Conservation (phyloP, 1,284 basidiomycete genomes). For the Ceratobasidium sp. region DNA sequence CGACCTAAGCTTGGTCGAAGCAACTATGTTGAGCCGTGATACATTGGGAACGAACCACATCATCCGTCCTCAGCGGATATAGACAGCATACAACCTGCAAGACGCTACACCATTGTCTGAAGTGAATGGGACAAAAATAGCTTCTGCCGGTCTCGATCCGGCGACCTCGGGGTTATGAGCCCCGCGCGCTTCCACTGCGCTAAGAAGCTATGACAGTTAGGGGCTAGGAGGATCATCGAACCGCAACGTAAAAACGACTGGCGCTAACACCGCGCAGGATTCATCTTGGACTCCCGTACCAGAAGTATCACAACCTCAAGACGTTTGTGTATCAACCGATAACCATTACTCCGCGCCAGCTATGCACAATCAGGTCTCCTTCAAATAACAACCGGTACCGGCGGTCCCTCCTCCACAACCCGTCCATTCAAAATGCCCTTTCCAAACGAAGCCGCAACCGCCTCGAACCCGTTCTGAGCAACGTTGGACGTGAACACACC, state of each 20-base stretch:
- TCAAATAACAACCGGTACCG: constrained; percentile 22
- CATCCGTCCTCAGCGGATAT: too few species aligned
- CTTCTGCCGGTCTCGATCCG: constrained; percentile 38
- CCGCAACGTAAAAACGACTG: too few species aligned
- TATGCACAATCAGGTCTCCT: too few species aligned
- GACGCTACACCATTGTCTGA: too few species aligned
- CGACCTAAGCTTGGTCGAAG: neutral
- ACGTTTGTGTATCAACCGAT: neutral
- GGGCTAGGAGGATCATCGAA: neutral
- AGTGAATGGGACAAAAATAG: constrained; percentile 3
- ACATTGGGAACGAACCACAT: too few species aligned
- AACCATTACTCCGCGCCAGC: neutral
- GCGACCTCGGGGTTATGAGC: constrained; percentile 39
- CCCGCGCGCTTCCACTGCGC: constrained; percentile 37
- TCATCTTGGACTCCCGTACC: too few species aligned
- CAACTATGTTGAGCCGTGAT: neutral
- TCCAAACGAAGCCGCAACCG: constrained; percentile 84
- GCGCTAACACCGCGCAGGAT: too few species aligned
- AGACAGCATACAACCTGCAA: too few species aligned
- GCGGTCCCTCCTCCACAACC: constrained; percentile 16
- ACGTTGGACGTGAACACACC: constrained; percentile 91
- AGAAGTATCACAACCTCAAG: too few species aligned
- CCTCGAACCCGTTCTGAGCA: constrained; percentile 83
- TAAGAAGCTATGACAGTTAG: constrained; percentile 20
- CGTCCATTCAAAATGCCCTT: constrained; percentile 68